Percentiles rank a stretch among this genome's conserved stretches.
Conservation (phyloP, 2,329 filamentous ascomycete genomes). For the Stromatinia cepivora region DNA sequence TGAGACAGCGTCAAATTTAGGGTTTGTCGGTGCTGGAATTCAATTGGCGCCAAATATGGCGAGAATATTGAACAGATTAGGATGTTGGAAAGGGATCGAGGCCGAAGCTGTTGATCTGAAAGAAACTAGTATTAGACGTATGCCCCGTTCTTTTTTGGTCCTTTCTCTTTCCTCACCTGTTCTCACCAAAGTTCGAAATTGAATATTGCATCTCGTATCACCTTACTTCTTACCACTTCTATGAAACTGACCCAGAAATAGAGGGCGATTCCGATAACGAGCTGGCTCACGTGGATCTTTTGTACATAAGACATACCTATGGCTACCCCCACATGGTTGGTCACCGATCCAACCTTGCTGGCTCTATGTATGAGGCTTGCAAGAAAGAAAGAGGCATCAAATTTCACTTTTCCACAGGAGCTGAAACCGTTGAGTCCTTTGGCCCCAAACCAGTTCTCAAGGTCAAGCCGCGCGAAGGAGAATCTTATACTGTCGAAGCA, state of each 20-base stretch:
- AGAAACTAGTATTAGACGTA: conserved; percentile 71
- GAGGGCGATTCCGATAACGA: conserved; percentile 69
- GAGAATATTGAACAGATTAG: conserved; percentile 70
- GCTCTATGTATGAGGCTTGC: conserved; percentile 70
- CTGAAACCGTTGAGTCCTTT: conserved; percentile 59
- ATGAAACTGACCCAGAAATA: conserved; percentile 30
- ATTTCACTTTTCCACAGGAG: conserved; percentile 65
- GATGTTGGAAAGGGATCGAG: conserved; percentile 70
- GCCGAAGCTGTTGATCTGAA: conserved; percentile 69
- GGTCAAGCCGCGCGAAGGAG: conserved; percentile 56
- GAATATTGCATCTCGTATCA: not conserved
- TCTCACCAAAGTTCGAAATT: not conserved
- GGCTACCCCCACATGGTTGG: conserved; percentile 65
- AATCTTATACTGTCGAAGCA: conserved; percentile 50
- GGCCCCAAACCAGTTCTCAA: conserved; percentile 60
- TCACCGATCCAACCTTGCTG: conserved; percentile 71
- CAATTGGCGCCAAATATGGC: conserved; percentile 83
- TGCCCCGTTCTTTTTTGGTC: conserved; percentile 30
- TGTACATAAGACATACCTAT: conserved; percentile 65
- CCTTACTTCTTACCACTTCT: too few species aligned
- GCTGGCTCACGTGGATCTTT: conserved; percentile 68
- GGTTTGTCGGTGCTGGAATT: conserved; percentile 83
- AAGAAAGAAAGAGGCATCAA: conserved; percentile 60
- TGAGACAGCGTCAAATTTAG: conserved; percentile 70
- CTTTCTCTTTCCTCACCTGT: not conserved